Percentiles rank a stretch among this genome's conserved stretches.
These are phyloP conservation scores for Myrica gale DNA, from an alignment of 306 rosid genomes.

Conservation along the genomic window DNA sequence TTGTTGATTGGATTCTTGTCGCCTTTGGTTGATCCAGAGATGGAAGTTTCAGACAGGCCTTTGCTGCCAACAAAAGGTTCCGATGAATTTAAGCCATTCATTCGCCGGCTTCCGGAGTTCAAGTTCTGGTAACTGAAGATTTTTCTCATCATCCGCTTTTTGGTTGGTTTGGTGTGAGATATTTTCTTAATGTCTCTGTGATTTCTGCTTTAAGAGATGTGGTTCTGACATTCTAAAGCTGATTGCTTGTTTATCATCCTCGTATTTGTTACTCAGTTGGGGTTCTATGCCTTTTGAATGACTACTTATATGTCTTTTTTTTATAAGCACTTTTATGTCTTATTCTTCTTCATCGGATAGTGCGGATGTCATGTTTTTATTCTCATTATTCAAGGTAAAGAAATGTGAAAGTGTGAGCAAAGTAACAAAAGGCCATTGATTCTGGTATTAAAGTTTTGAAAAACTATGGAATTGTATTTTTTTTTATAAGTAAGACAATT, in stretches of 20 bases:
- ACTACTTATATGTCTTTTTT: neutral
- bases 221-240: neutral
- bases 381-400: neutral
- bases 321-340: neutral
- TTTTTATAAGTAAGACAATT: too few relatives aligned
- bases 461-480: neutral
- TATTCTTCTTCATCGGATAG: neutral
- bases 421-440: neutral
- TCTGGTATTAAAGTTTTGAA: neutral
- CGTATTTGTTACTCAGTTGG: neutral
- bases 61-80: constrained; percentile 85
- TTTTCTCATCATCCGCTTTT: neutral
- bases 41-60: constrained; percentile 63
- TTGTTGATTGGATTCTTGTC: constrained; percentile 81
- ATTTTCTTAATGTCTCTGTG: neutral
- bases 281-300: neutral
- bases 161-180: neutral
- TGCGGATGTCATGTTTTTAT: neutral
- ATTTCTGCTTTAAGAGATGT: neutral
- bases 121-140: constrained; percentile 73
- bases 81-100: constrained; percentile 85
- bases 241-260: neutral
- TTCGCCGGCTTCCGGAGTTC: constrained; percentile 87
- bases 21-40: constrained; percentile 83
- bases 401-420: neutral